Base-by-base conservation (phyloP, 139 green algal genomes). In the Coelastrella sp. region DNA sequence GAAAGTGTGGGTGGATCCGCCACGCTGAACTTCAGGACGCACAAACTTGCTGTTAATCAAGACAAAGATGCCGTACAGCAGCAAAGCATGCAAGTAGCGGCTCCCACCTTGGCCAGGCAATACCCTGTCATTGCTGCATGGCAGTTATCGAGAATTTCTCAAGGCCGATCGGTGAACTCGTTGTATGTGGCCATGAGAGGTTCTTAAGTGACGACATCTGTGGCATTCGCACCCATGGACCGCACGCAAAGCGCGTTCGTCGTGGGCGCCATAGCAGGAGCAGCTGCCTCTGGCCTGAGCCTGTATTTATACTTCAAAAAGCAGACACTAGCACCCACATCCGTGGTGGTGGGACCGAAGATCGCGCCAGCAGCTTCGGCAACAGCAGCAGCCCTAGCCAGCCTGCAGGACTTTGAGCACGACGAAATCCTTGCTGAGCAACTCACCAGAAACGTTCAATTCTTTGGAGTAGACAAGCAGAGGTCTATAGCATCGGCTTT, bases 391-490 rank as follows among this genome's bases (percentile, higher is more conserved):
- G 11, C 32, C 65, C 61, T 22, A 61, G 83, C 87, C 64, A 89
- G 74, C 54, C 47, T 93, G 47, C 76, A 56, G 13, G 32, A 89
- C 14, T 95, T 94, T 74, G 76, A 95, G 13, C 19, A 94, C 2
- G 97, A 99, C 57, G 96, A 98, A 8, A 87, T 99, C 4, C 68
- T 99, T 10, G 85, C 47, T 16, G 97, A 99, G 92, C 97, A 99
- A 77, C 91, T 99, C 57, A 98, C 97, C 0, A 90, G 97, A 7
- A 99, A 99, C 90, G 86, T 98, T 13, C 97, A 99, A 90, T 99
- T 99, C 91, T 99, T 99, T 81, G 98, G 0, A 61, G 92, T 76
- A 59, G 94, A 83, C 4, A 94, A 87, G 4, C 98, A 99, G 89
- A 54, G 83, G 14, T 19, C 19, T 0, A 91, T 99, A 5, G 86